phyloP scores from a whole-genome alignment of 148 eudicot species.

The Polygonum aviculare region DNA sequence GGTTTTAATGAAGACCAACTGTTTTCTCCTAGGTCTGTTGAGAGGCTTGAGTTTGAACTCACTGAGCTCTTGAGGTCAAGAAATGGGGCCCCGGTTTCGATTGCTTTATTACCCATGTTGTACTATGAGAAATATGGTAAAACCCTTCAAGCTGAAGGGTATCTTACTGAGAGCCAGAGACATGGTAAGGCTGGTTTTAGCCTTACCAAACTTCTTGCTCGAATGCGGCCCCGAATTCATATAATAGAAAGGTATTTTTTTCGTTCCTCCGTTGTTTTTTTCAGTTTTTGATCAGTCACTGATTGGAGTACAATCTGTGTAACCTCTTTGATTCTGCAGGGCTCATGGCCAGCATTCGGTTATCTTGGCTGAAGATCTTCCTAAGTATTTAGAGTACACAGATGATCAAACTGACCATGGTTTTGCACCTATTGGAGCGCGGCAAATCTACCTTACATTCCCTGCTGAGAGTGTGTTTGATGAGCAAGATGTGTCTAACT shows the following conservation, averaged over 20 bases:
- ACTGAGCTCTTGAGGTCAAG: conserved; percentile 40
- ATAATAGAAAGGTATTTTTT: conserved; percentile 38
- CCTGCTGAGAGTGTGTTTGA: conserved; percentile 58
- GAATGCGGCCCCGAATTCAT: conserved; percentile 30
- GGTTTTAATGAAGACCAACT: conserved; percentile 36
- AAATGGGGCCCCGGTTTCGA: conserved; percentile 39
- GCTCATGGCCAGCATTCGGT: conserved; percentile 57
- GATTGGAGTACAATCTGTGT: neutral
- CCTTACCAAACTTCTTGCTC: conserved; percentile 56
- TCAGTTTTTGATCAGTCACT: neutral
- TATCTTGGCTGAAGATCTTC: conserved; percentile 48
- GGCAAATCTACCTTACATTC: conserved; percentile 58
- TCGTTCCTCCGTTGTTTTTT: neutral
- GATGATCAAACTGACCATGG: conserved; percentile 44
- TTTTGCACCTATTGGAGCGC: conserved; percentile 34
- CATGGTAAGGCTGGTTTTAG: conserved; percentile 66
- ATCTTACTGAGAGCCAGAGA: conserved; percentile 65
- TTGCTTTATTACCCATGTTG: conserved; percentile 47
- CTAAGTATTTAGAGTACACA: conserved; percentile 27
- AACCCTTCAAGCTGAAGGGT: conserved; percentile 55
- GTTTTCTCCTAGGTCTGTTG: conserved; percentile 36
- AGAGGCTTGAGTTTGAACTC: conserved; percentile 44
- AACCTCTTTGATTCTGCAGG: conserved; percentile 18
- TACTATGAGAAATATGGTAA: conserved; percentile 41
- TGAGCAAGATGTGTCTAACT: conserved; percentile 51